Base-by-base conservation (phyloP, 306 rosid genomes). In the Dryas drummondii region DNA sequence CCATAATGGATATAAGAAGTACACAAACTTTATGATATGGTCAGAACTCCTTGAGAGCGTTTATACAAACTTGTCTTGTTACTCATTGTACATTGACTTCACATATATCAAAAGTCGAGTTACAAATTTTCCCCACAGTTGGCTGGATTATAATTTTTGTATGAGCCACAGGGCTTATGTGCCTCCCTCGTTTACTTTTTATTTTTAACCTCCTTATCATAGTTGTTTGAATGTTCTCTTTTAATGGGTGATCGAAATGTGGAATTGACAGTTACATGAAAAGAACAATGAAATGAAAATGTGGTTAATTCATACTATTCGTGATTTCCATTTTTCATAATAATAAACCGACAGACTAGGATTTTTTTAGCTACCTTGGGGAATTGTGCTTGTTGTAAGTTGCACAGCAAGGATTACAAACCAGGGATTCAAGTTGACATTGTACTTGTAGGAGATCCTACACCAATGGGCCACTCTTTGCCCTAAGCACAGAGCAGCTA, bases 41-140 rank as follows among this genome's bases (percentile, higher is more conserved):
- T 84, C 81, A 78, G 70, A 73, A 70, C 40, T 77, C 72, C 63
- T 71, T 57, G 74, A 63, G 14, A 73, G 74, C 32, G 50, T 54
- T 40, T 58, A 53, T 72, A 71, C 42, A 27, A 50, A 27, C 32
- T 6, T 74, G 47, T 66, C 77, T 69, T 56, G 40, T 53, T 78
- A 80, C 78, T 53, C 75, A 73, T 72, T 72, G 82, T 78, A 79
- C 78, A 72, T 73, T 86, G 56, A 55, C 60, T 65, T 82, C 82
- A 76, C 73, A 52, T 26, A 79, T 75, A 82, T 76, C 78, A 74
- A 71, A 76, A 32, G 37, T 58, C 8, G 68, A 59, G 67, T 15
- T 26, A 16, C 47, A 58, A 60, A 22, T 48, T 68, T 76, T 27
- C 41, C 27, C 49, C 64, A 1, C 40, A 58, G 22, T 37, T 32